Evolutionary conservation across 2,329 filamentous ascomycete species (phyloP), one percentile per base, ranked within the genome.

Genomic region (Apiospora aurea): DNA sequence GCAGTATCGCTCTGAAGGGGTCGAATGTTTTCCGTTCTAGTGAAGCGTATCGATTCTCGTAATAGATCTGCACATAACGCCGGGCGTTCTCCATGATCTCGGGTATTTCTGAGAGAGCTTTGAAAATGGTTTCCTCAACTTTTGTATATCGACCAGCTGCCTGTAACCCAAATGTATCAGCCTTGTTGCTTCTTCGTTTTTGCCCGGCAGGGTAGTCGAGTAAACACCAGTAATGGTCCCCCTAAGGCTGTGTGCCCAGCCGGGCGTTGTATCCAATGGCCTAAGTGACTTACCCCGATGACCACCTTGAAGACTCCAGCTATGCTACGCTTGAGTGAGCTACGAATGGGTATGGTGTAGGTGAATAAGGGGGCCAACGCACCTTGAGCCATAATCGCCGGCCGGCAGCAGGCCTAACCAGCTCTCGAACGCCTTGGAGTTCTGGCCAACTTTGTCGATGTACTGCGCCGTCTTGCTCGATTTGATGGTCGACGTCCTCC

Each of bases 1-100:
- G 41, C 21, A 71, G 16, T 44, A 71, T 69, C 14, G 70, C 46
- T 26, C 51, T 34, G 46, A 71, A 71, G 4, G 69, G 47, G 4
- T 69, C 64, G 16, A 71, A 71, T 4, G 70, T 71, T 10, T 57
- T 34, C 26, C 29, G 14, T 6, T 57, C 51, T 7, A 57, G 14
- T 8, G 26, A 34, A 3, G 10, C 5, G 7, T 57, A 16, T 16
- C 14, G 51, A 14, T 34, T 57, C 26, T 57, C 14, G 51, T 21
- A 8, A 26, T 57, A 57, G 2, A 21, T 57, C 51, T 34, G 51
- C 14, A 57, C 26, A 8, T 57, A 57, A 1, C 14, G 29, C 2
- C 26, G 14, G 26, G 51, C 51, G 26, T 26, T 21, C 7, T 21
- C 26, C 51, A 57, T 57, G 14, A 8, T 10, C 26, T 57, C 51